phyloP scores from a whole-genome alignment of 345 rosid species.

The Lepidium aucheri region DNA sequence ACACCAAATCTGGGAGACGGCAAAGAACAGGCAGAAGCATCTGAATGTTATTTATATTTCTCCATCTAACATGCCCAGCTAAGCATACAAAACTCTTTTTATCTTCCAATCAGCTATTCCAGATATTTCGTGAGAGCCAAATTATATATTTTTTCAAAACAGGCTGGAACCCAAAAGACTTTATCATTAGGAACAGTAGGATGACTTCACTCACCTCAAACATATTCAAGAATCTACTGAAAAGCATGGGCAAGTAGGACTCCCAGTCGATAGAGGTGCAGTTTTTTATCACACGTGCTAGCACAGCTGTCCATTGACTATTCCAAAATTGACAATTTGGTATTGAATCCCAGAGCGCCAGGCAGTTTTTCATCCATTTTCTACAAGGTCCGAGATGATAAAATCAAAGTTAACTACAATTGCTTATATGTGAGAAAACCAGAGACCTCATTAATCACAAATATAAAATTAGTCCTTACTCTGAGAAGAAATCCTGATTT shows the following conservation, averaged over 20 bases:
- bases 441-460: conserved; percentile 4
- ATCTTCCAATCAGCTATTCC: conserved; percentile 1
- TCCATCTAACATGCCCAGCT: neutral
- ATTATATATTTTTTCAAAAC: neutral
- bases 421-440: conserved; percentile 1
- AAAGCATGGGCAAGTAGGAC: conserved; percentile 62
- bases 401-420: neutral
- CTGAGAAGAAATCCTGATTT: conserved; percentile 80
- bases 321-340: conserved; percentile 99
- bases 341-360: conserved; percentile 80
- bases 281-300: conserved; percentile 82
- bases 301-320: conserved; percentile 86
- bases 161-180: conserved; percentile 10
- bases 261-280: conserved; percentile 75
- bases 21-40: neutral
- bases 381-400: conserved; percentile 40
- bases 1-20: neutral
- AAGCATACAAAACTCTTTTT: neutral
- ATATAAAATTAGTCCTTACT: conserved; percentile 39
- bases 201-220: conserved; percentile 73
- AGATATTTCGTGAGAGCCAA: neutral
- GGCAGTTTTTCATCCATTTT: conserved; percentile 60
- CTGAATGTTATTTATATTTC: neutral
- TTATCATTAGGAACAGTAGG: conserved; percentile 12
- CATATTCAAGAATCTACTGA: conserved; percentile 80